Evolutionary conservation across 305 asterid species (phyloP).

Genomic region (Solanum hybrid): DNA sequence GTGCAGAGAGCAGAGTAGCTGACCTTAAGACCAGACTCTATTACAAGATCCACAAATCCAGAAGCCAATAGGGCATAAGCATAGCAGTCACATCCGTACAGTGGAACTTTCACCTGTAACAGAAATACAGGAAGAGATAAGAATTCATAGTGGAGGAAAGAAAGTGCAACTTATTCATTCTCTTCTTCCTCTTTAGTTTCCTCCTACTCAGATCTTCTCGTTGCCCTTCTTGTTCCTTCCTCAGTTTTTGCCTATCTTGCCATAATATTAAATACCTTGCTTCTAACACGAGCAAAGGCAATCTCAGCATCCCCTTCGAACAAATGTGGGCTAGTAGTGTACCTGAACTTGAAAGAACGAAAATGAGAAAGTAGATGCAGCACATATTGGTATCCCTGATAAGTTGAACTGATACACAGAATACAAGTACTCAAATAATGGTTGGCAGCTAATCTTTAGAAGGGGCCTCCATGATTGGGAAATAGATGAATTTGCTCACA

Average conservation of each 20-base stretch:
- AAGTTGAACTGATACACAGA: background rate
- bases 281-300: conserved; percentile 79
- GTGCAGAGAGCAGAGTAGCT: background rate
- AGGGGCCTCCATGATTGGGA: background rate
- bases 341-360: conserved; percentile 32
- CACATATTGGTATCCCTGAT: background rate
- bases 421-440: background rate
- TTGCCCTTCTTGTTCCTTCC: background rate
- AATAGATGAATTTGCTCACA: background rate
- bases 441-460: background rate
- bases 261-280: conserved; percentile 42
- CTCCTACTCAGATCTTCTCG: background rate
- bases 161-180: background rate
- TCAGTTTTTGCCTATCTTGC: background rate
- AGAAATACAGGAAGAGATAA: background rate
- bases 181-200: background rate
- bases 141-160: background rate
- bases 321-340: conserved; percentile 97
- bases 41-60: conserved; percentile 83
- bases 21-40: conserved; percentile 95
- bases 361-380: background rate
- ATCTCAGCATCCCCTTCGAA: conserved; percentile 72
- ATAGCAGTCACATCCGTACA: conserved; percentile 96
- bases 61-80: conserved; percentile 93
- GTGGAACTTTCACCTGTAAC: conserved; percentile 88